These are phyloP conservation scores for Pholiota molesta DNA, from an alignment of 768 basidiomycete species.

Conservation along the genomic window DNA sequence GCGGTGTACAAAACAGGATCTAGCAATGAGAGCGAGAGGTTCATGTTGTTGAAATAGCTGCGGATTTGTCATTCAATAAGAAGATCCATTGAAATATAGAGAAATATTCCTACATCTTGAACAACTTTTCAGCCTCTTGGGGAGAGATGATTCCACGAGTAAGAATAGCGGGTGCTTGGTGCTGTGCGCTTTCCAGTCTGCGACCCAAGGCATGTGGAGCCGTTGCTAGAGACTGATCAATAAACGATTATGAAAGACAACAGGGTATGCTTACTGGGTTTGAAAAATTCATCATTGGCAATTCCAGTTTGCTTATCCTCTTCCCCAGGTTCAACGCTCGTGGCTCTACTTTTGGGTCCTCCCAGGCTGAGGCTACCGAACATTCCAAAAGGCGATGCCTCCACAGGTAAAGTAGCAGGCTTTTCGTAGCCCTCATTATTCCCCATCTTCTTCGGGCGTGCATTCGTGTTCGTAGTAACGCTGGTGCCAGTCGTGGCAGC, in stretches of 20 bases:
- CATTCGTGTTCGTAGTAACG: constrained; percentile 13
- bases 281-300: constrained; percentile 70
- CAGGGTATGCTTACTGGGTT: constrained; percentile 47
- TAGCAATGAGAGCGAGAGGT: constrained; percentile 74
- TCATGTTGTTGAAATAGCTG: constrained; percentile 81
- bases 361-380: constrained; percentile 67
- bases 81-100: constrained; percentile 1
- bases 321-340: constrained; percentile 44
- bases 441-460: constrained; percentile 41
- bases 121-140: constrained; percentile 70
- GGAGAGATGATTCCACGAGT: constrained; percentile 63
- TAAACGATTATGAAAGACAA: not conserved
- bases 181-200: constrained; percentile 41
- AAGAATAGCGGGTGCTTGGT: constrained; percentile 67
- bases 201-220: constrained; percentile 42
- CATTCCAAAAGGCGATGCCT: constrained; percentile 72
- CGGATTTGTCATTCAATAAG: constrained; percentile 13
- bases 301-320: constrained; percentile 59
- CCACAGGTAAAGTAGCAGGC: constrained; percentile 60
- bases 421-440: constrained; percentile 37
- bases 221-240: constrained; percentile 35
- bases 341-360: constrained; percentile 37
- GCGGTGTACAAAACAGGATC: constrained; percentile 87
- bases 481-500: too few species aligned
- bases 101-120: constrained; percentile 57